Conservation (phyloP, 1,284 basidiomycete species). For the Wallemia ichthyophaga region DNA sequence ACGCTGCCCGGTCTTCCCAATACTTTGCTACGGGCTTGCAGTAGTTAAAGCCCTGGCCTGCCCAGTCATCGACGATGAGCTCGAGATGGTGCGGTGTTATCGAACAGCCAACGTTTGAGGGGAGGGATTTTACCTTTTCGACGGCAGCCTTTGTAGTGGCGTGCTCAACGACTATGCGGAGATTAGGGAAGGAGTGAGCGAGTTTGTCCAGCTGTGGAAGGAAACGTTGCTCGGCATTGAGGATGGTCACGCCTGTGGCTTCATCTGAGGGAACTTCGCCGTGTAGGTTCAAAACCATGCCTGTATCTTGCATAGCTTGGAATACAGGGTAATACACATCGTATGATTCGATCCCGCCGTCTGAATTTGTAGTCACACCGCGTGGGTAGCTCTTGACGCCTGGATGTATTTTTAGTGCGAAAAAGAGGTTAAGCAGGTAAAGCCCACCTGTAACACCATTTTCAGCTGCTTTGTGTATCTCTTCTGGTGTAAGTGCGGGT, state of each 20-base stretch:
- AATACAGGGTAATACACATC: constrained; percentile 84
- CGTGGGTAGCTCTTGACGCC: constrained; percentile 94
- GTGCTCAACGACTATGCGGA: constrained; percentile 92
- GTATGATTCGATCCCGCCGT: constrained; percentile 87
- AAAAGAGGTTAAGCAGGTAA: constrained; percentile 3
- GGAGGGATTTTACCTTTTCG: constrained; percentile 49
- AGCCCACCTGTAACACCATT: constrained; percentile 47
- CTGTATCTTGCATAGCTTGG: constrained; percentile 70
- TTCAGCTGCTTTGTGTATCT: constrained; percentile 57
- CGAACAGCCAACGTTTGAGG: constrained; percentile 70
- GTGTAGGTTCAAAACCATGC: constrained; percentile 85
- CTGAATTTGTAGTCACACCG: constrained; percentile 93
- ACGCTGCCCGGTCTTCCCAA: constrained; percentile 61
- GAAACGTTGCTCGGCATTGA: constrained; percentile 81
- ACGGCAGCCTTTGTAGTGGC: constrained; percentile 90
- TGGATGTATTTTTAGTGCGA: constrained; percentile 10
- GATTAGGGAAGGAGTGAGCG: constrained; percentile 55
- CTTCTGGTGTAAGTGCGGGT: constrained; percentile 61
- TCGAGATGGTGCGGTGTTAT: constrained; percentile 93
- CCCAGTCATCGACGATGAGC: constrained; percentile 89
- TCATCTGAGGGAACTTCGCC: constrained; percentile 87
- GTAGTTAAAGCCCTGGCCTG: constrained; percentile 80
- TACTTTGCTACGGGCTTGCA: constrained; percentile 98
- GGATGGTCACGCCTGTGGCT: constrained; percentile 57
- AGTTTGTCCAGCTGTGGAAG: constrained; percentile 60